These are phyloP conservation scores for Calycina herbarum DNA, from an alignment of 2,329 filamentous ascomycete genomes.

Conservation along the genomic window DNA sequence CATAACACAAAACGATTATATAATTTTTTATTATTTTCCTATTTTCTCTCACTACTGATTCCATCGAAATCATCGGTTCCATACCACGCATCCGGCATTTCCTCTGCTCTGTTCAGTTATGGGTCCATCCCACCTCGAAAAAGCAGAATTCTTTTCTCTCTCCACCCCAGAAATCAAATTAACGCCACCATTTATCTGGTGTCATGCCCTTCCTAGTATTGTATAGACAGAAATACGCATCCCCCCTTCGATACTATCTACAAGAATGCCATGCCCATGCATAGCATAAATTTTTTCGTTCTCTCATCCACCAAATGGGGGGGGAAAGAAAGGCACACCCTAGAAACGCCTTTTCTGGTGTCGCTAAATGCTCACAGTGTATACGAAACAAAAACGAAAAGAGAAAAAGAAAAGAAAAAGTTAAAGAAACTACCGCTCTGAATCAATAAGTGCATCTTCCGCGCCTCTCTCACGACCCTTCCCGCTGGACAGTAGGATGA, in stretches of 20 bases:
- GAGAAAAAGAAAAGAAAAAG: not conserved
- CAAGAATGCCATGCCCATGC: constrained; percentile 4
- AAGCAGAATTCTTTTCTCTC: not conserved
- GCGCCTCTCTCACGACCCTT: not conserved
- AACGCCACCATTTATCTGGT: not conserved
- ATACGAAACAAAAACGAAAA: not conserved
- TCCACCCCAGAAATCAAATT: not conserved
- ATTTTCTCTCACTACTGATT: too few species aligned
- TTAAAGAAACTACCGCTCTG: not conserved
- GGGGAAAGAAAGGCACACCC: not conserved
- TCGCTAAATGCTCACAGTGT: not conserved
- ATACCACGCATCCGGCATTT: not conserved
- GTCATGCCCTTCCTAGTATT: not conserved
- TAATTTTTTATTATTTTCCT: too few species aligned
- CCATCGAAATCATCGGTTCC: too few species aligned
- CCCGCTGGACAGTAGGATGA: not conserved
- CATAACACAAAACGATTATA: too few species aligned
- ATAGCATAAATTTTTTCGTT: not conserved
- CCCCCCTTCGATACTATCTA: constrained; percentile 1
- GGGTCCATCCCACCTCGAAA: not conserved
- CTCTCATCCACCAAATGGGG: not conserved
- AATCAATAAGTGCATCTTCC: not conserved
- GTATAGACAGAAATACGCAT: constrained; percentile 1
- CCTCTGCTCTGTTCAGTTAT: not conserved
- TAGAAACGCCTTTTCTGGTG: not conserved